phyloP scores from a whole-genome alignment of 345 rosid genomes.

The Populus ilicifolia region DNA sequence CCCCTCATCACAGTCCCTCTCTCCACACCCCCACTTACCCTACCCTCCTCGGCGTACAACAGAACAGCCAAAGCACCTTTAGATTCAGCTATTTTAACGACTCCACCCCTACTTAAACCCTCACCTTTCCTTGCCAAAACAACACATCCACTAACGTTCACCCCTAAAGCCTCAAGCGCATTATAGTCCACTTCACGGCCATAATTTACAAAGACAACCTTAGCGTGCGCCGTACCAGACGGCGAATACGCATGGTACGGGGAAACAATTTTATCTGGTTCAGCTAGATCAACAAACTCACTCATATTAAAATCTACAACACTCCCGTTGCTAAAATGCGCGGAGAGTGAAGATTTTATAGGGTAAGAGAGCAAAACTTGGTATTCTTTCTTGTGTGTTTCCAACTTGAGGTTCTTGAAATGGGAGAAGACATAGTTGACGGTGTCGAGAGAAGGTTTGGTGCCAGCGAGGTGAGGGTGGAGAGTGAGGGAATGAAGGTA shows the following conservation, averaged over 20 bases:
- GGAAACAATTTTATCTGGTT: slow-evolving; percentile 24
- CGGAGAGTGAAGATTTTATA: slow-evolving; percentile 41
- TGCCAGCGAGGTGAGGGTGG: slow-evolving; percentile 88
- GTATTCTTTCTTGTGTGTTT: slow-evolving; percentile 53
- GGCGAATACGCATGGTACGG: slow-evolving; percentile 97
- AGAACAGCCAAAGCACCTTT: slow-evolving; percentile 77
- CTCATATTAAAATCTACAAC: slow-evolving; percentile 33
- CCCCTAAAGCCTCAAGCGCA: slow-evolving; percentile 53
- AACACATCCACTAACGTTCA: slow-evolving; percentile 54
- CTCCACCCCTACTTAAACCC: slow-evolving; percentile 52
- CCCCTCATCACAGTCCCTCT: slow-evolving; percentile 97
- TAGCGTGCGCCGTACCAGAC: slow-evolving; percentile 57
- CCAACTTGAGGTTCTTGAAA: slow-evolving; percentile 51
- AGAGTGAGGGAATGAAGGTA: slow-evolving; percentile 77
- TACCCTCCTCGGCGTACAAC: slow-evolving; percentile 55
- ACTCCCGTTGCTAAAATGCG: slow-evolving; percentile 51
- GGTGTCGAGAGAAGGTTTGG: slow-evolving; percentile 51
- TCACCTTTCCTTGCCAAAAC: slow-evolving; percentile 66
- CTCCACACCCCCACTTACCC: slow-evolving; percentile 51
- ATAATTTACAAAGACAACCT: slow-evolving; percentile 64
- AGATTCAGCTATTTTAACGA: slow-evolving; percentile 57
- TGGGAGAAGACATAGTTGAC: slow-evolving; percentile 53
- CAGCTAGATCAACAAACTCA: slow-evolving; percentile 25
- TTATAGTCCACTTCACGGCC: slow-evolving; percentile 74
- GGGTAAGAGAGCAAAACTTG: slow-evolving; percentile 73